Evolutionary conservation across 441 rosid species (phyloP), one percentile per base, ranked within the genome.

Genomic region (Rhodomyrtus psidioides): DNA sequence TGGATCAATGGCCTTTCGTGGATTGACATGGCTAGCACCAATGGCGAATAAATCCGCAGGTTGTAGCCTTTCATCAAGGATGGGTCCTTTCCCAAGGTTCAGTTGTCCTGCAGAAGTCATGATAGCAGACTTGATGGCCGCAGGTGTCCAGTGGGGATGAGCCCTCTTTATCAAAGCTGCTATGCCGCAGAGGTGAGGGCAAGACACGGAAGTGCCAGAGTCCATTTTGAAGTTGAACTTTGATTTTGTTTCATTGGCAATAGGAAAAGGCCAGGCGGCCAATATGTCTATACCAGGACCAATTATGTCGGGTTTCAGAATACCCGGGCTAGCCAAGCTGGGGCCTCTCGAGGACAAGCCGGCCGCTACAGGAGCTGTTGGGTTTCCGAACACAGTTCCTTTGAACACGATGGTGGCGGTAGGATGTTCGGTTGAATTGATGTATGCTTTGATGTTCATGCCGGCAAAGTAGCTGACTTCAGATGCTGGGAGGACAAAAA

Each of bases 1-100:
- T 0, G 94, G 93, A 86, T 92, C 85, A 24, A 87, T 90, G 30
- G 94, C 96, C 86, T 51, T 89, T 46, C 91, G 81, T 82, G 96
- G 91, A 65, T 92, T 92, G 15, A 92, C 95, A 82, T 93, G 94
- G 81, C 95, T 94, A 26, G 95, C 89, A 53, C 95, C 94, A 2
- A 86, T 86, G 10, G 89, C 93, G 46, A 90, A 92, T 8, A 92
- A 26, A 53, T 91, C 90, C 15, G 91, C 91, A 7, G 93, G 90
- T 65, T 75, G 81, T 34, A 82, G 86, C 24, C 79, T 79, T 79
- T 83, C 89, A 90, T 85, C 19, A 93, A 89, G 88, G 91, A 42
- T 34, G 34, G 34, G 34, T 34, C 34, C 34, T 34, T 34, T 34
- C 34, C 34, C 34, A 34, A 34, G 34, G 34, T 34, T 34, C 34